Evolutionary conservation across 768 basidiomycete species (phyloP).

Genomic region (Boletellus sp.): DNA sequence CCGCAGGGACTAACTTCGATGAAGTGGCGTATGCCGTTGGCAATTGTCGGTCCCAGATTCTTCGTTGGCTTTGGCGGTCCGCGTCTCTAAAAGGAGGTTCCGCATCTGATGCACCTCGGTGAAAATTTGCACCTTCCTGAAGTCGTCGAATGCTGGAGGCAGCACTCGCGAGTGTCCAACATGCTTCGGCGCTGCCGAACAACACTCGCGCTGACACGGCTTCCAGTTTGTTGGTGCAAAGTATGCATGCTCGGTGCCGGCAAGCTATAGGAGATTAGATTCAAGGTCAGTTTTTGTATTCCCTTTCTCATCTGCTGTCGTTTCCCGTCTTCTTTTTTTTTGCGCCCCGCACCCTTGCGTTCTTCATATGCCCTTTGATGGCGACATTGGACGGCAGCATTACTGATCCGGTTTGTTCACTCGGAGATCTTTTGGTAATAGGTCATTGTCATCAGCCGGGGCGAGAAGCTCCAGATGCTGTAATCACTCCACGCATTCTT

Average conservation of each 20-base stretch:
- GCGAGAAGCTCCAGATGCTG: conserved; percentile 35
- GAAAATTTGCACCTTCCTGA: conserved; percentile 94
- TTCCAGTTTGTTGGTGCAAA: conserved; percentile 58
- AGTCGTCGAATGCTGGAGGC: conserved; percentile 95
- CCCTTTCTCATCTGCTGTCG: no score
- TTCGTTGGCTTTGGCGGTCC: conserved; percentile 97
- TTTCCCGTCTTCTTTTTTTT: no score
- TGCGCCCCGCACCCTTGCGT: neutral
- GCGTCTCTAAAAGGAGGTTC: conserved; percentile 99
- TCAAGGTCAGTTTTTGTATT: conserved; percentile 52
- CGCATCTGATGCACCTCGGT: conserved; percentile 95
- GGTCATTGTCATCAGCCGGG: conserved; percentile 62
- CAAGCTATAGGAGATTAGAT: conserved; percentile 80
- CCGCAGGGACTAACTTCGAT: conserved; percentile 97
- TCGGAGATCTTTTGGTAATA: conserved; percentile 13
- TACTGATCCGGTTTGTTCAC: conserved; percentile 6
- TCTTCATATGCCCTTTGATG: conserved; percentile 1
- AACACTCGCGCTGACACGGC: neutral
- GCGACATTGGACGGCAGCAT: conserved; percentile 4
- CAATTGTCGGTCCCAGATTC: conserved; percentile 92
- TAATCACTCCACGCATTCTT: neutral
- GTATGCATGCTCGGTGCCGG: conserved; percentile 83
- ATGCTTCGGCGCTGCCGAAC: neutral
- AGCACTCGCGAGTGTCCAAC: conserved; percentile 54
- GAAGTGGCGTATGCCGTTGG: conserved; percentile 96